A percentile compares a stretch with the other conserved stretches of the same genome.
Evolutionary conservation across 176 grass and related monocot species (phyloP).

Genomic region (Musa schizocarpa): DNA sequence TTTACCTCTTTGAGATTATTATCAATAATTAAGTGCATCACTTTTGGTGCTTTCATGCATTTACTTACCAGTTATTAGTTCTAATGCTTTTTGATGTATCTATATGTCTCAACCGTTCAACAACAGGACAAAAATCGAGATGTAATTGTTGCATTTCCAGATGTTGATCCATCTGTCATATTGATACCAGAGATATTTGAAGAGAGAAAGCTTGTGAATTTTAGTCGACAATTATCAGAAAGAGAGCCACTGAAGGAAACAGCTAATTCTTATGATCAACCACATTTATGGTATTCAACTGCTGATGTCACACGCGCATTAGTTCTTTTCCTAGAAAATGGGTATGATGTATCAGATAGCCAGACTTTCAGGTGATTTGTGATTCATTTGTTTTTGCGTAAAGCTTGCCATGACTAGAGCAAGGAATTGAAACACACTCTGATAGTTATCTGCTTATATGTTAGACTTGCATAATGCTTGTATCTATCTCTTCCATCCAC

Average conservation of each 20-base stretch:
- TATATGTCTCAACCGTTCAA: not conserved
- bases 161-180: conserved; percentile 72
- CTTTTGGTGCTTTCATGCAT: not conserved
- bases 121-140: conserved; percentile 86
- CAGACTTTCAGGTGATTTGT: conserved; percentile 58
- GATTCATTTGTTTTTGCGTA: not conserved
- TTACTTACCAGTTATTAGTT: not conserved
- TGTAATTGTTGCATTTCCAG: conserved; percentile 77
- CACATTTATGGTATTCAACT: conserved; percentile 80
- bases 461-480: no score
- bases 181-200: conserved; percentile 27
- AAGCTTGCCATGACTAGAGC: no score
- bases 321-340: conserved; percentile 60
- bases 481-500: no score
- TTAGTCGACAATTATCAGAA: conserved; percentile 10
- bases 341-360: conserved; percentile 58
- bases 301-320: conserved; percentile 44
- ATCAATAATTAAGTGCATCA: no score
- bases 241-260: conserved; percentile 18
- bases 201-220: conserved; percentile 3
- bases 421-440: no score
- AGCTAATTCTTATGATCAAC: conserved; percentile 60
- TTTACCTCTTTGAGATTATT: no score
- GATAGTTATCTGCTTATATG: no score
- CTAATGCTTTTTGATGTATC: not conserved